Evolutionary conservation across 2,329 filamentous ascomycete genomes (phyloP).

Genomic region (Botrytis fragariae): DNA sequence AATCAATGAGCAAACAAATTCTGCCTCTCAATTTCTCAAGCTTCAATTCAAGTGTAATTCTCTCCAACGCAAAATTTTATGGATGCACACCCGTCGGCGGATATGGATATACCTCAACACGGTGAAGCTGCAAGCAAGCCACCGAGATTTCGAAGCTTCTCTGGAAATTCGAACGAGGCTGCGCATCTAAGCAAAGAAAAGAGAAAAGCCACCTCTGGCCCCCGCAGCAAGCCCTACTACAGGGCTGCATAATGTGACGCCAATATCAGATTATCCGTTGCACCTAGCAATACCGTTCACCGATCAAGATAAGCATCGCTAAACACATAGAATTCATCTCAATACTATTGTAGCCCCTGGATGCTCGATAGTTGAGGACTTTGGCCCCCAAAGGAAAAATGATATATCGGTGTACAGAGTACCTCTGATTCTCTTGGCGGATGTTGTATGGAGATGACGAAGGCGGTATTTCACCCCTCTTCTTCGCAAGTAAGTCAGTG

Average conservation of each 20-base stretch:
- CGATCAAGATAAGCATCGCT: slow-evolving; percentile 21
- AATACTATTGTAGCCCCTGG: slow-evolving; percentile 5
- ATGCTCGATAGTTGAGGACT: slow-evolving; percentile 7
- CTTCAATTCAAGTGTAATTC: background rate
- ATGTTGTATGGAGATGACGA: background rate
- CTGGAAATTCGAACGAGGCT: background rate
- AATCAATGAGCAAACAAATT: background rate
- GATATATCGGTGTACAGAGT: slow-evolving; percentile 17
- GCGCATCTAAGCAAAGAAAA: background rate
- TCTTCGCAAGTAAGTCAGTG: slow-evolving; percentile 12
- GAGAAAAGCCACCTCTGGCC: background rate
- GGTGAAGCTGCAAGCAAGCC: slow-evolving; percentile 11
- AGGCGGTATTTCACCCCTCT: background rate
- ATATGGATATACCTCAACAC: slow-evolving; percentile 7
- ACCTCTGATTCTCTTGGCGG: background rate
- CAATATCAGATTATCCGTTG: slow-evolving; percentile 11
- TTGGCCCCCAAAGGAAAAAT: slow-evolving; percentile 1
- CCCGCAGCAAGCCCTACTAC: background rate
- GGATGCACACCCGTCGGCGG: background rate
- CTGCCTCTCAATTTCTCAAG: background rate
- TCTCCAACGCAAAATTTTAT: background rate
- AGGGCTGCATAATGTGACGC: slow-evolving; percentile 20
- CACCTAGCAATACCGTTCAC: slow-evolving; percentile 11
- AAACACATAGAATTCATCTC: background rate
- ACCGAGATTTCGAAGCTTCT: slow-evolving; percentile 1